These are phyloP conservation scores for Yarrowia divulgata DNA, from an alignment of 805 yeast species.

Conservation along the genomic window DNA sequence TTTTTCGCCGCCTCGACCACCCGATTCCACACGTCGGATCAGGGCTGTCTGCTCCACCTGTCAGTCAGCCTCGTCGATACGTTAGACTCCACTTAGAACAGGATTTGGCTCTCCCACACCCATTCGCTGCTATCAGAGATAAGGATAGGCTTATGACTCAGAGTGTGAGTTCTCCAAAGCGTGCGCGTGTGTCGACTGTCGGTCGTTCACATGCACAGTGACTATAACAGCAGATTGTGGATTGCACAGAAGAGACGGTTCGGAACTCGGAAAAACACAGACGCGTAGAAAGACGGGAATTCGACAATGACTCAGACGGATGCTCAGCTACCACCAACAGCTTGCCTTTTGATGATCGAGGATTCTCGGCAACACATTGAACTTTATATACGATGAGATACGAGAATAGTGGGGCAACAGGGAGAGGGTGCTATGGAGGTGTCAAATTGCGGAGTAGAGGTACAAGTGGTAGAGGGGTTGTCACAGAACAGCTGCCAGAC, in stretches of 20 bases:
- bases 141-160: slow-evolving; percentile 35
- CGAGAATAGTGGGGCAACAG: slow-evolving; percentile 1
- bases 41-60: background rate
- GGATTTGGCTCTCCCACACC: slow-evolving; percentile 23
- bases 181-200: no score
- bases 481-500: no score
- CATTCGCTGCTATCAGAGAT: slow-evolving; percentile 31
- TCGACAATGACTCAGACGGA: background rate
- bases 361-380: slow-evolving; percentile 30
- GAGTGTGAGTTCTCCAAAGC: background rate
- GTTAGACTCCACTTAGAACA: slow-evolving; percentile 17
- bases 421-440: no score
- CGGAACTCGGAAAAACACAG: background rate
- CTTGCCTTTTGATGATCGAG: background rate
- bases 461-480: no score
- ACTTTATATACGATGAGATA: background rate
- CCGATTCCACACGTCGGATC: background rate
- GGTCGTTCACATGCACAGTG: background rate
- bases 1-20: background rate
- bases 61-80: slow-evolving; percentile 5
- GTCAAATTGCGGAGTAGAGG: background rate
- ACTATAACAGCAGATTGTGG: background rate
- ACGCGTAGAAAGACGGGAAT: no score
- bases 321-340: background rate
- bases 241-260: background rate